These are phyloP conservation scores for Aspergillus nidulans DNA, from an alignment of 495 filamentous ascomycete genomes.

Conservation along the genomic window DNA sequence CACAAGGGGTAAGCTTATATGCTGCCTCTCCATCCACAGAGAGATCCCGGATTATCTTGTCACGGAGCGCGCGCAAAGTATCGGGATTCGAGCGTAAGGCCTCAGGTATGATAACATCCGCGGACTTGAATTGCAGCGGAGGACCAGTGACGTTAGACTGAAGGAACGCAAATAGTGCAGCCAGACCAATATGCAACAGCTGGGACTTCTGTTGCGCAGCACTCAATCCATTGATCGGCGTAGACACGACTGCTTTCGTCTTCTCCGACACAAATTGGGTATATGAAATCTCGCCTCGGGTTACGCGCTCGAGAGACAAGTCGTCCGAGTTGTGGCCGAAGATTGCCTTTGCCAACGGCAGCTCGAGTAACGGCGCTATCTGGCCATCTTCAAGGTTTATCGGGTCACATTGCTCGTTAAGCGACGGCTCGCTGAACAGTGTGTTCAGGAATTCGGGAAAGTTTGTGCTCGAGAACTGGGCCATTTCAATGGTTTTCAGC, in stretches of 20 bases:
- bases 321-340: conserved; percentile 31
- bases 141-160: conserved; percentile 93
- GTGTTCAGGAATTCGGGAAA: conserved; percentile 32
- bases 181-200: conserved; percentile 58
- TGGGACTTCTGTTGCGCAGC: conserved; percentile 34
- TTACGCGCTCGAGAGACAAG: conserved; percentile 23
- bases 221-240: conserved; percentile 24
- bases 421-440: conserved; percentile 27
- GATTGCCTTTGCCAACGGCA: conserved; percentile 34
- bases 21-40: conserved; percentile 80
- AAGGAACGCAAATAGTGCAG: conserved; percentile 76
- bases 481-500: conserved; percentile 20
- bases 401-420: conserved; percentile 33
- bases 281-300: conserved; percentile 31
- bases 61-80: conserved; percentile 36
- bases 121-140: conserved; percentile 54
- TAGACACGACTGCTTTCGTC: conserved; percentile 21
- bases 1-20: conserved; percentile 75
- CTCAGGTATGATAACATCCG: conserved; percentile 51
- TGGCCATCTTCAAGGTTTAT: conserved; percentile 33
- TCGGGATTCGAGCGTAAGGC: conserved; percentile 25
- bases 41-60: conserved; percentile 57
- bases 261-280: conserved; percentile 33
- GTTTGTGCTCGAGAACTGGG: conserved; percentile 16
- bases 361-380: conserved; percentile 33